A percentile compares a stretch with the other conserved stretches of the same genome.
Conservation (phyloP, 768 basidiomycete genomes). For the Galerina marginata region DNA sequence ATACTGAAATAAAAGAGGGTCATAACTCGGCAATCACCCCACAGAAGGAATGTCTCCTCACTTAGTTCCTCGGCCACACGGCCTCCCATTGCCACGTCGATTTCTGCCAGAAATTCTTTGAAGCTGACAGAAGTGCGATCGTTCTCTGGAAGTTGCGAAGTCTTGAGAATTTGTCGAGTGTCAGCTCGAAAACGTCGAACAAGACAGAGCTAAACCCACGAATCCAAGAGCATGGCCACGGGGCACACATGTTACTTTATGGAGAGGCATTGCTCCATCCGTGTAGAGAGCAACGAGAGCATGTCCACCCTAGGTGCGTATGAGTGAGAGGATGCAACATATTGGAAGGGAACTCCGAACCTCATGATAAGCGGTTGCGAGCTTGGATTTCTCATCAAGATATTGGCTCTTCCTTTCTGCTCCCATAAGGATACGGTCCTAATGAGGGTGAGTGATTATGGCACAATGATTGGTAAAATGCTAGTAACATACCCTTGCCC, state of each 20-base stretch:
- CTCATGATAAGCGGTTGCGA: conserved; percentile 97
- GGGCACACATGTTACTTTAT: conserved; percentile 97
- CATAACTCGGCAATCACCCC: conserved; percentile 18
- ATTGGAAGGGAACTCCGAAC: conserved; percentile 40
- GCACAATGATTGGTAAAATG: background rate
- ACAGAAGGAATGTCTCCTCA: conserved; percentile 38
- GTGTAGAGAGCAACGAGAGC: conserved; percentile 95
- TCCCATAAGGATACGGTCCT: conserved; percentile 97
- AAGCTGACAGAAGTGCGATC: conserved; percentile 75
- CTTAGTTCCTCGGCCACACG: conserved; percentile 93
- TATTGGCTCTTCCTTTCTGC: conserved; percentile 91
- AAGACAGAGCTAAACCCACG: conserved; percentile 50
- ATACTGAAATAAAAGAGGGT: conserved; percentile 56
- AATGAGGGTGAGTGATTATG: conserved; percentile 5
- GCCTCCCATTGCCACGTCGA: conserved; percentile 94
- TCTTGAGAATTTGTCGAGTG: conserved; percentile 47
- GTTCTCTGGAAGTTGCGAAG: conserved; percentile 76
- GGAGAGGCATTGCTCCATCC: conserved; percentile 93
- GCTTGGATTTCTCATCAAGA: conserved; percentile 85
- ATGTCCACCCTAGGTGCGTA: conserved; percentile 75
- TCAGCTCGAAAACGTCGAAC: conserved; percentile 13
- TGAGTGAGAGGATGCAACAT: conserved; percentile 24
- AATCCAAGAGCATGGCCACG: conserved; percentile 92
- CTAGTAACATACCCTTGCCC: conserved; percentile 78
- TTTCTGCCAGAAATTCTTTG: conserved; percentile 78